phyloP scores from a whole-genome alignment of 2,329 filamentous ascomycete species.

The Boeremia exigua region DNA sequence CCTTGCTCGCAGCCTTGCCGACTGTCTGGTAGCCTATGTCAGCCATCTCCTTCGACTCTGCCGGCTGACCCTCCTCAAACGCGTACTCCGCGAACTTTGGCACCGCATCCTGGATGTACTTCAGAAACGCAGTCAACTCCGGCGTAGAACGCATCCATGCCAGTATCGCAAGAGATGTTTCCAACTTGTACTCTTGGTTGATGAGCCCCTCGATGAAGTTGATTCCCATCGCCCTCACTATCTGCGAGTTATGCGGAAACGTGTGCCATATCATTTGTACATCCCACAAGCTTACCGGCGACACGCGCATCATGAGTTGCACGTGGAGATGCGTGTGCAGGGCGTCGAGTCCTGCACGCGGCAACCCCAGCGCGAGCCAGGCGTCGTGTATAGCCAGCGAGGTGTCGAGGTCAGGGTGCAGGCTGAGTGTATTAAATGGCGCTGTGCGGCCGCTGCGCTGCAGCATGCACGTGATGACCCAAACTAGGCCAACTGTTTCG shows the following conservation, averaged over 20 bases:
- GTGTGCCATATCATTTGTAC: constrained; percentile 25
- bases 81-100: not conserved
- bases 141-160: not conserved
- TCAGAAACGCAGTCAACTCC: constrained; percentile 2
- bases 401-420: constrained; percentile 10
- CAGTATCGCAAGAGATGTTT: not conserved
- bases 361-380: constrained; percentile 30
- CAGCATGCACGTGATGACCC: constrained; percentile 30
- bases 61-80: not conserved
- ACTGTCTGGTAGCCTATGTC: not conserved
- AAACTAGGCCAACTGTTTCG: constrained; percentile 18
- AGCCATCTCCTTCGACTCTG: not conserved
- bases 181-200: constrained; percentile 8
- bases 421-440: constrained; percentile 6
- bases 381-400: constrained; percentile 27
- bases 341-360: constrained; percentile 16
- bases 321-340: constrained; percentile 24
- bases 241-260: constrained; percentile 18
- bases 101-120: not conserved
- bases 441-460: constrained; percentile 16
- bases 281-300: constrained; percentile 14
- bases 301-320: constrained; percentile 17
- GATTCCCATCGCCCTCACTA: constrained; percentile 21
- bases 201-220: constrained; percentile 24
- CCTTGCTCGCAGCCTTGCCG: not conserved